Conservation (phyloP, 441 rosid genomes). For the Gossypium davidsonii region DNA sequence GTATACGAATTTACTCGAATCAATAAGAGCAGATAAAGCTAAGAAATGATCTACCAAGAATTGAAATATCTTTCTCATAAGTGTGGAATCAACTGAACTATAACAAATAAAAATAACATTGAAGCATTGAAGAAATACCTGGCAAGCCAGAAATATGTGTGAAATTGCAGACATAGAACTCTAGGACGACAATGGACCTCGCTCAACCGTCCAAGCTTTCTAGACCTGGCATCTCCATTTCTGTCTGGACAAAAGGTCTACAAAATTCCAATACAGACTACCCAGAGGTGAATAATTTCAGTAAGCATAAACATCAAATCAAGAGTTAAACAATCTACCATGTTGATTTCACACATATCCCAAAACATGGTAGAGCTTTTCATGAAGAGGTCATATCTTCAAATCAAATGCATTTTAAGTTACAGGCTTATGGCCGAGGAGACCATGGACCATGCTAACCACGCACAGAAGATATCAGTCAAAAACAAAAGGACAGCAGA, state of each 20-base stretch:
- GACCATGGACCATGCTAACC: constrained; percentile 6
- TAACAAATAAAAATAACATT: background rate
- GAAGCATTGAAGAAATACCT: background rate
- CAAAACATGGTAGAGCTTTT: background rate
- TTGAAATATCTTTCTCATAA: background rate
- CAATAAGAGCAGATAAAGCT: background rate
- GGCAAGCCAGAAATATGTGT: background rate
- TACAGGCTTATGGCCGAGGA: constrained; percentile 3
- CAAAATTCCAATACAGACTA: background rate
- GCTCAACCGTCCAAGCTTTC: constrained; percentile 2
- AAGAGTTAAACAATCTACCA: background rate
- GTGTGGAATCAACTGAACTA: background rate
- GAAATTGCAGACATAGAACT: background rate
- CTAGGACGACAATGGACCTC: background rate
- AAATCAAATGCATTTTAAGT: background rate
- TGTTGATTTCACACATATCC: background rate
- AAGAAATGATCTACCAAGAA: background rate
- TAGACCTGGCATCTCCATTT: background rate
- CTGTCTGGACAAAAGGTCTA: background rate
- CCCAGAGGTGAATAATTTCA: background rate
- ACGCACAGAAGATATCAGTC: background rate
- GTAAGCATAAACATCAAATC: background rate
- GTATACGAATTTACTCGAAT: background rate
- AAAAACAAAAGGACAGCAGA: background rate
- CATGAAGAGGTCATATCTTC: background rate